Conservation (phyloP, 305 asterid species). For the Petunia hybrid region DNA sequence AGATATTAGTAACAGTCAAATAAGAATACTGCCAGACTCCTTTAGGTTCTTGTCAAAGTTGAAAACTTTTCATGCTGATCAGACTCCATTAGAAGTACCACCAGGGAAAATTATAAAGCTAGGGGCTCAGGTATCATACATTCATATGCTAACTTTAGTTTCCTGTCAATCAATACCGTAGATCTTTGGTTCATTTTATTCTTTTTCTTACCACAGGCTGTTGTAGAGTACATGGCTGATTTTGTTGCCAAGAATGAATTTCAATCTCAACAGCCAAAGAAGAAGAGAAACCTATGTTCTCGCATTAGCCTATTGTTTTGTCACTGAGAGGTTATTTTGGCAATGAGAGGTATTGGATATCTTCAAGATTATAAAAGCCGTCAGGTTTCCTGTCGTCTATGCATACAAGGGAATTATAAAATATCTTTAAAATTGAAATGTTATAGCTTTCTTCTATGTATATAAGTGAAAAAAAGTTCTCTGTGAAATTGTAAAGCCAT, state of each 20-base stretch:
- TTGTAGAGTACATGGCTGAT: constrained; percentile 72
- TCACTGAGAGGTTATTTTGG: constrained; percentile 38
- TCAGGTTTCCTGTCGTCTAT: background rate
- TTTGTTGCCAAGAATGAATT: constrained; percentile 51
- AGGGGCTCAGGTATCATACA: constrained; percentile 68
- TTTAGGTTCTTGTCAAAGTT: constrained; percentile 63
- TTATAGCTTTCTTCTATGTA: background rate
- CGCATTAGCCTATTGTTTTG: constrained; percentile 59
- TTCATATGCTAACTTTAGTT: background rate
- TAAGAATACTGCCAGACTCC: constrained; percentile 71
- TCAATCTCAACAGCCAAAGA: constrained; percentile 42
- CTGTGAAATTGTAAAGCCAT: too few species aligned
- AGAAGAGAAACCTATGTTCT: constrained; percentile 54
- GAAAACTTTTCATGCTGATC: constrained; percentile 60
- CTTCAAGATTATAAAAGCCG: background rate
- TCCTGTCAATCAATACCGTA: background rate
- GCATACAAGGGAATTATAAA: background rate
- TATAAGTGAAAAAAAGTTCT: background rate
- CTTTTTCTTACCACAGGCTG: constrained; percentile 53
- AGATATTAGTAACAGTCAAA: constrained; percentile 76
- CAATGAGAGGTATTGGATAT: background rate
- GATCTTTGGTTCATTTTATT: constrained; percentile 13
- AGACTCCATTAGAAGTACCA: constrained; percentile 79
- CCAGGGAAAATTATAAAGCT: constrained; percentile 56
- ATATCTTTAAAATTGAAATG: background rate